These are phyloP conservation scores for Angophora floribunda DNA, from an alignment of 345 rosid genomes.

Conservation along the genomic window DNA sequence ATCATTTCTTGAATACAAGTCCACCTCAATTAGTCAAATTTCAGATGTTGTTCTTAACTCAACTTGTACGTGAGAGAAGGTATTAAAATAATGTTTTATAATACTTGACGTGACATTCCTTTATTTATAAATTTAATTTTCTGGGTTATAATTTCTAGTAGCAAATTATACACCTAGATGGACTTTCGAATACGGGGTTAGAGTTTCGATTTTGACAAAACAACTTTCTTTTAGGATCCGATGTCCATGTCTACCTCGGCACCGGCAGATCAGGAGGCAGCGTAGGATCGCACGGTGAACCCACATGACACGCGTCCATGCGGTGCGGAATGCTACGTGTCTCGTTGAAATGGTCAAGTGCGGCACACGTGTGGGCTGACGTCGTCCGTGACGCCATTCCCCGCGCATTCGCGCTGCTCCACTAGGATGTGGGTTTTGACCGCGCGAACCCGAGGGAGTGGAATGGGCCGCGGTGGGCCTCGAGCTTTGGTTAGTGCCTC, in stretches of 20 bases:
- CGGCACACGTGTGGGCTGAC: background rate
- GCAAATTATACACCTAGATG: background rate
- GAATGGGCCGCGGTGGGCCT: no score
- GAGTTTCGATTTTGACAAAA: background rate
- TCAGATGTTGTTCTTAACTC: accelerated
- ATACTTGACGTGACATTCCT: no score
- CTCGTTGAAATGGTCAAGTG: background rate
- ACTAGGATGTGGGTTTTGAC: no score
- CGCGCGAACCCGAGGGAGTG: no score
- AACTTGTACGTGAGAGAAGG: accelerated
- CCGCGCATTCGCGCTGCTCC: no score
- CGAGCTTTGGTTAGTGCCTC: no score
- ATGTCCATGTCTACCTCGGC: background rate
- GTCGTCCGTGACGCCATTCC: background rate
- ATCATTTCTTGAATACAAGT: no score
- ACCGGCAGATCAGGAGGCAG: background rate
- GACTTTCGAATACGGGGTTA: background rate
- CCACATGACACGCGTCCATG: background rate
- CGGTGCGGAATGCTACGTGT: background rate
- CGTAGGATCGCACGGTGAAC: background rate
- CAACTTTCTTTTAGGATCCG: background rate
- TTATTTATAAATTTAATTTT: no score
- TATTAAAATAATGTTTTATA: no score
- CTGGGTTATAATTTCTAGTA: accelerated
- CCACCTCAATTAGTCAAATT: no score